A percentile compares a stretch with the other conserved stretches of the same genome.
These are phyloP conservation scores for Mycocentrospora acerina DNA, from an alignment of 2,329 filamentous ascomycete species.

Conservation along the genomic window DNA sequence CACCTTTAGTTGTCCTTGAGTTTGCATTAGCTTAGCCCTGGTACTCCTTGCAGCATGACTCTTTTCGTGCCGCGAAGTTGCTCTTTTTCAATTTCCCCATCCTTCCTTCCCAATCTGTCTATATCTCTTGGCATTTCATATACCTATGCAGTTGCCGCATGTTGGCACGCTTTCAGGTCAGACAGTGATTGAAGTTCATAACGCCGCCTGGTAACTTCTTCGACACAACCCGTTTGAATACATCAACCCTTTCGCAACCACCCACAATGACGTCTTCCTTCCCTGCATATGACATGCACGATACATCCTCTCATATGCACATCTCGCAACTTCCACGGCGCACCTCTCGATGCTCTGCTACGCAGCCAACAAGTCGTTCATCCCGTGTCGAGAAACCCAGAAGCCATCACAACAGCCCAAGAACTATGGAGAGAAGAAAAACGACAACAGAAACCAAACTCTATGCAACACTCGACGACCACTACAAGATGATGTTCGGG, in stretches of 20 bases:
- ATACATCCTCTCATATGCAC: conserved; percentile 31
- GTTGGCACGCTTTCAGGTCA: conserved; percentile 16
- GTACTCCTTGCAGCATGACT: conserved; percentile 33
- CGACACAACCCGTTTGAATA: conserved; percentile 10
- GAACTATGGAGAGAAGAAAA: conserved; percentile 38
- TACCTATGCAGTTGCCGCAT: conserved; percentile 36
- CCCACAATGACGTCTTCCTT: conserved; percentile 11
- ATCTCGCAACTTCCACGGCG: conserved; percentile 31
- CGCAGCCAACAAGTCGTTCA: conserved; percentile 28
- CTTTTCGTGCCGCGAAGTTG: conserved; percentile 27
- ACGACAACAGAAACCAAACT: conserved; percentile 41
- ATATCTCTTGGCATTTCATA: conserved; percentile 42
- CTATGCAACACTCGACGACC: conserved; percentile 44
- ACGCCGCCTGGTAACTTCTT: conserved; percentile 13
- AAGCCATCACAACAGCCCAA: conserved; percentile 43
- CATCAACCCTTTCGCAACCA: conserved; percentile 2
- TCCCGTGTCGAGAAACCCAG: conserved; percentile 43
- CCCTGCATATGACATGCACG: conserved; percentile 17
- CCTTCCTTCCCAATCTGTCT: conserved; percentile 37
- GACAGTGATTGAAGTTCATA: conserved; percentile 23
- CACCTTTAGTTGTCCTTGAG: conserved; percentile 31
- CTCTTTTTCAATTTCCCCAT: conserved; percentile 31
- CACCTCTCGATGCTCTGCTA: conserved; percentile 35
- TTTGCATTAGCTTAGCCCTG: conserved; percentile 35
- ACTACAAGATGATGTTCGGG: conserved; percentile 46